Base-by-base conservation (phyloP, 331 rosid species). In the Acacia pycnantha region DNA sequence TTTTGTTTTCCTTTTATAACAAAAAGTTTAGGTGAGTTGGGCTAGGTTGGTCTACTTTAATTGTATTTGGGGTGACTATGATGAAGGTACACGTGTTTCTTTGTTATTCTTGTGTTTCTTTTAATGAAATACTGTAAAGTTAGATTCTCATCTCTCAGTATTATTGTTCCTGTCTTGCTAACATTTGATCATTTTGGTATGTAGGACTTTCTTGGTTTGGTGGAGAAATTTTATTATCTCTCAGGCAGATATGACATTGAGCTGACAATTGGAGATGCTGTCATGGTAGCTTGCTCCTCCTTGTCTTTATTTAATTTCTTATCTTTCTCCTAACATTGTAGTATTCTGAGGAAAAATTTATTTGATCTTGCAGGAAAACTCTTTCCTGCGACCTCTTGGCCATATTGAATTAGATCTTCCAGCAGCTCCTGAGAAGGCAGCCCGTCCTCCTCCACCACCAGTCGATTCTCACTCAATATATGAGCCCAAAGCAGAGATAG, bases 151-250 rank as follows among this genome's bases (percentile, higher is more conserved):
- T 51, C 29, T 68, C 46, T 51, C 41, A 72, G 71, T 72, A 26
- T 53, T 22, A 46, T 40, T 66, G 47, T 81, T 69, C 59, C 74
- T 84, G 50, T 76, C 79, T 78, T 72, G 50, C 87, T 86, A 70
- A 86, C 84, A 35, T 69, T 51, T 82, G 77, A 44, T 48, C 68
- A 21, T 73, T 82, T 66, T 81, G 62, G 47, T 82, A 82, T 82
- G 75, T 74, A 96, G 99, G 97, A 96, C 87, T 96, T 96, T 85
- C 99, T 96, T 78, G 94, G 98, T 79, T 81, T 96, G 83, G 98
- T 96, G 74, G 97, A 96, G 80, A 96, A 94, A 90, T 87, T 96
- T 77, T 94, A 85, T 85, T 96, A 96, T 88, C 94, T 92, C 71
- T 94, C 99, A 0, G 98, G 98, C 78, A 90, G 79, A 76, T 96